Conservation (phyloP, 2,329 filamentous ascomycete species). For the Amauroascus niger region DNA sequence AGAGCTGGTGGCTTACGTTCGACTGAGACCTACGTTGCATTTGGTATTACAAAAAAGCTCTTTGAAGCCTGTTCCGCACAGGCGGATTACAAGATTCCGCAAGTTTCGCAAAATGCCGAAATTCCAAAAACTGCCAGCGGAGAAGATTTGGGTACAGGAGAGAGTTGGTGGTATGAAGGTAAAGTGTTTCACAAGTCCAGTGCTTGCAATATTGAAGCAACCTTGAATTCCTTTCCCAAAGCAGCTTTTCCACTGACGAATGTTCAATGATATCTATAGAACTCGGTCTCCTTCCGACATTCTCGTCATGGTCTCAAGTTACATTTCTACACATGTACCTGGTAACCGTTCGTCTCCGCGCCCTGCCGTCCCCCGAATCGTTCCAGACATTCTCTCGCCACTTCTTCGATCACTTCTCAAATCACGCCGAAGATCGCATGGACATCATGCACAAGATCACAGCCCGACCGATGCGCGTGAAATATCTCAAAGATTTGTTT, state of each 20-base stretch:
- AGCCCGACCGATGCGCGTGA: conserved; percentile 47
- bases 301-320: conserved; percentile 91
- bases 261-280: conserved; percentile 43
- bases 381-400: conserved; percentile 76
- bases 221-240: too few species aligned
- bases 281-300: conserved; percentile 71
- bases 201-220: too few species aligned
- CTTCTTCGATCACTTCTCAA: conserved; percentile 82
- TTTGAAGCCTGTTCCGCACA: conserved; percentile 64
- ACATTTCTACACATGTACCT: conserved; percentile 96
- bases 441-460: conserved; percentile 41
- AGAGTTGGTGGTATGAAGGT: conserved; percentile 77
- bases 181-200: conserved; percentile 15
- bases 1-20: neutral
- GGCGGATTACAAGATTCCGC: conserved; percentile 67
- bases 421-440: conserved; percentile 61
- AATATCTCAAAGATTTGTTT: conserved; percentile 74
- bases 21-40: conserved; percentile 63
- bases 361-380: conserved; percentile 55
- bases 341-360: conserved; percentile 70
- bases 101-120: conserved; percentile 54
- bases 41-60: conserved; percentile 66
- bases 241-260: neutral
- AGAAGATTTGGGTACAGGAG: conserved; percentile 68
- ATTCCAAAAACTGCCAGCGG: conserved; percentile 65